phyloP scores from a whole-genome alignment of 2,329 filamentous ascomycete species.

The Aulographum hederae region DNA sequence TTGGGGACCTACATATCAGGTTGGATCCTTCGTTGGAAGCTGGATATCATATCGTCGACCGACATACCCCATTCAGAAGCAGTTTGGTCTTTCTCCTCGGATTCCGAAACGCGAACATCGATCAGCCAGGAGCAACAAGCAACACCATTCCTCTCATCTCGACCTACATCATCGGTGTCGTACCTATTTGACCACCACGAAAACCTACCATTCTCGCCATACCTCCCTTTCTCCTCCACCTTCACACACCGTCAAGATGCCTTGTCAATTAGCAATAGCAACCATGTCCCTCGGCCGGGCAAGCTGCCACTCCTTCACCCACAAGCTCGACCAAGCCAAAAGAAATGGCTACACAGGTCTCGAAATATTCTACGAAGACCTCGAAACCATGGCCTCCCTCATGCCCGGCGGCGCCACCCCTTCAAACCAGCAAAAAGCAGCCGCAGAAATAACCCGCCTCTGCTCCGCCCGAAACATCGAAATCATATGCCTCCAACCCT shows the following conservation, averaged over 20 bases:
- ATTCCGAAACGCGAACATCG: no score
- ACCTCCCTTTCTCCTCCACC: no score
- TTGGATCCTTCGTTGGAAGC: no score
- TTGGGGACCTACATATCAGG: no score
- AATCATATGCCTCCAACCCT: conserved; percentile 57
- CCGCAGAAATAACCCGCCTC: conserved; percentile 35
- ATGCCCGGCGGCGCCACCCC: conserved; percentile 20
- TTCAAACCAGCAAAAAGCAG: conserved; percentile 36
- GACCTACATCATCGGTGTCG: no score
- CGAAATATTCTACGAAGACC: conserved; percentile 64
- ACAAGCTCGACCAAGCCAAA: conserved; percentile 51
- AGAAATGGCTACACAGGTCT: conserved; percentile 48
- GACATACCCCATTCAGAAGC: no score
- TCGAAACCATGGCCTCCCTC: conserved; percentile 37
- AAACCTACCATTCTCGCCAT: no score
- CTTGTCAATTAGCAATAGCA: conserved; percentile 47
- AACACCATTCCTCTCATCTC: no score
- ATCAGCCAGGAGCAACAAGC: no score
- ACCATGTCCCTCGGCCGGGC: conserved; percentile 62
- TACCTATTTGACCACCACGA: no score
- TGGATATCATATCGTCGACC: no score
- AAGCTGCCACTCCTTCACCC: conserved; percentile 46
- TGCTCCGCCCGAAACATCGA: conserved; percentile 36
- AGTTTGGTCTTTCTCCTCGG: no score
- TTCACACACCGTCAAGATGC: conserved; percentile 18